Conservation (phyloP, 31 red algal species). For the Porphyra umbilicalis region DNA sequence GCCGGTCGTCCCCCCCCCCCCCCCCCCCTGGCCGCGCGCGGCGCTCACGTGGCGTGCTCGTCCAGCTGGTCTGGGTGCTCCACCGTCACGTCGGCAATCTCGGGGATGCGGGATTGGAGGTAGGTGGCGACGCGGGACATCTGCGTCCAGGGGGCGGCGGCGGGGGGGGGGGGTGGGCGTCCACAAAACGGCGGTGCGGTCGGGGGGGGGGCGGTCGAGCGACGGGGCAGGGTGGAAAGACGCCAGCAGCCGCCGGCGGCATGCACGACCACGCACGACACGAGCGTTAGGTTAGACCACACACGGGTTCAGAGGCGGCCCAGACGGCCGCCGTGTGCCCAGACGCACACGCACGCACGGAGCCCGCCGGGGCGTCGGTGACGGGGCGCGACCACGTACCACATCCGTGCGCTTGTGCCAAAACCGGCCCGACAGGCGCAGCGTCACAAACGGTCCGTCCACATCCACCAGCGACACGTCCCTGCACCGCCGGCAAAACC, state of each 20-base stretch:
- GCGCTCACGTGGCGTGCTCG: conserved; percentile 3
- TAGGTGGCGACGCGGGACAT: conserved; percentile 48
- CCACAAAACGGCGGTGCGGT: too few relatives aligned
- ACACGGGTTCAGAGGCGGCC: too few relatives aligned
- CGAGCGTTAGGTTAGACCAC: too few relatives aligned
- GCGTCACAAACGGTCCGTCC: conserved; percentile 64
- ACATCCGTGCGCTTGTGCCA: conserved; percentile 83
- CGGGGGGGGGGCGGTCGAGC: too few relatives aligned
- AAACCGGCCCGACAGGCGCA: conserved; percentile 65
- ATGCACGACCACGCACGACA: too few relatives aligned
- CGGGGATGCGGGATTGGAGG: conserved; percentile 45
- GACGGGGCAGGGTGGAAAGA: too few relatives aligned
- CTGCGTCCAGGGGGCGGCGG: conserved; percentile 3
- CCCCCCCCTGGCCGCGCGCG: too few relatives aligned
- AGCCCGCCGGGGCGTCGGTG: too few relatives aligned
- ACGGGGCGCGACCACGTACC: conserved; percentile 28
- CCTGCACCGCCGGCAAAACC: not conserved
- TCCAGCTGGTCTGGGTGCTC: conserved; percentile 39
- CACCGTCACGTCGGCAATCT: conserved; percentile 52
- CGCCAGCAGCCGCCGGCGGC: too few relatives aligned
- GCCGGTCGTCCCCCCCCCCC: not conserved
- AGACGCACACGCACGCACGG: not conserved
- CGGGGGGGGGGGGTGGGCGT: not conserved
- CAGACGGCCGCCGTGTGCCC: too few relatives aligned
- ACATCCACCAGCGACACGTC: conserved; percentile 43